Base-by-base conservation (phyloP, 805 yeast genomes). In the Metschnikowia lachancei region DNA sequence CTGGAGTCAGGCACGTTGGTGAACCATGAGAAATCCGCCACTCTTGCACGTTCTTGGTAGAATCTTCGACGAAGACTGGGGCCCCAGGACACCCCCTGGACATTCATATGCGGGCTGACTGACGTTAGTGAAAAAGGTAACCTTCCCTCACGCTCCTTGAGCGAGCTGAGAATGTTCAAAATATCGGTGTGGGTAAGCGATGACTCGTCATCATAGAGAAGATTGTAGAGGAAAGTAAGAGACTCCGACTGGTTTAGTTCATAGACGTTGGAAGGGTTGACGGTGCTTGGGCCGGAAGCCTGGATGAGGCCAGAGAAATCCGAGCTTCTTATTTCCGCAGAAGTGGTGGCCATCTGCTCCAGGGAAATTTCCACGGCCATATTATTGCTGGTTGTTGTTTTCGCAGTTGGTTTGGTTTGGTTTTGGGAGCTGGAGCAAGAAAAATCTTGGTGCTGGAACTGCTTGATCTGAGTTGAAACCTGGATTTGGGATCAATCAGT, bases 171-270 rank as follows among this genome's bases (percentile, higher is more conserved):
- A 3, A 71, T 61, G 26, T 50, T 56, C 38, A 71, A 52, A 39
- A 71, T 69, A 45, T 71, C 75, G 11, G 67, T 49, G 39, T 67
- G 66, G 28, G 67, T 52, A 34, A 71, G 56, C 8, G 51, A 38
- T 2, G 74, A 67, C 16, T 59, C 48, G 10, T 64, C 65, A 51
- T 70, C 75, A 49, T 67, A 69, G 17, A 71, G 57, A 18, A 71
- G 55, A 53, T 70, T 69, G 57, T 67, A 68, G 22, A 70, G 57
- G 46, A 71, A 69, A 1, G 71, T 65, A 31, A 70, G 56, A n/a
- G 74, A 67, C 41, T 71, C 75, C 1, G 73, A 68, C 50, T 63
- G 72, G 54, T 59, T 65, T 35, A 69, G 58, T 47, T 71, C 76
- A 49, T 67, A 69, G 35, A 69, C 72, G 36, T 55, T 60, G n/a